Evolutionary conservation across 1,139 yeast species (phyloP).

Genomic region (Lodderomyces pseudojiufengensis): DNA sequence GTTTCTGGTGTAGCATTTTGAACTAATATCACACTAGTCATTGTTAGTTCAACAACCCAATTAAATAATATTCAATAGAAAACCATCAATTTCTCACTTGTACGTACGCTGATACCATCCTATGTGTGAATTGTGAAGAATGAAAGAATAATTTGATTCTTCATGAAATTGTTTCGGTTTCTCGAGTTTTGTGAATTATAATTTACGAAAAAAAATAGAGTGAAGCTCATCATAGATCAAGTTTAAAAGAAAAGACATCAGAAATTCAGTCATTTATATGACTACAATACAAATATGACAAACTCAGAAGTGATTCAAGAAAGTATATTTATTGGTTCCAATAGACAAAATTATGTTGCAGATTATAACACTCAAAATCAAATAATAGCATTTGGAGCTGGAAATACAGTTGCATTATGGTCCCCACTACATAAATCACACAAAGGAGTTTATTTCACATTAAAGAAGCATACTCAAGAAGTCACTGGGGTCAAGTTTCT

Average conservation of each 20-base stretch:
- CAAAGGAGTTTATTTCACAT: conserved; percentile 50
- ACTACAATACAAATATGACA: conserved; percentile 6
- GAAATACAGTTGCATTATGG: conserved; percentile 73
- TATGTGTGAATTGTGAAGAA: too few species aligned
- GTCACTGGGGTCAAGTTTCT: conserved; percentile 59
- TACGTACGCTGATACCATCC: conserved; percentile 36
- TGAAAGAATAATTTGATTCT: too few species aligned
- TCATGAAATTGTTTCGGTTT: too few species aligned
- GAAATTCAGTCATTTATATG: too few species aligned
- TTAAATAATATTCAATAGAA: conserved; percentile 9
- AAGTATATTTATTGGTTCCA: conserved; percentile 76
- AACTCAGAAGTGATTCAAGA: conserved; percentile 27
- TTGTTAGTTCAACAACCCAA: conserved; percentile 1
- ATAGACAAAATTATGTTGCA: conserved; percentile 65
- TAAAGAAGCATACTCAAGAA: conserved; percentile 56
- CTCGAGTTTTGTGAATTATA: too few species aligned
- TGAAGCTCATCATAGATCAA: neutral
- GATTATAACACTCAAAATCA: conserved; percentile 44
- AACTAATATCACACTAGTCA: conserved; percentile 44
- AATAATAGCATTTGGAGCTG: conserved; percentile 74
- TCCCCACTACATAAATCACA: conserved; percentile 42
- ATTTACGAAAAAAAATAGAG: too few species aligned
- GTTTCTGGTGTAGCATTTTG: conserved; percentile 61
- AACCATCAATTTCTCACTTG: neutral
- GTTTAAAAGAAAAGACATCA: too few species aligned